Evolutionary conservation across 2,329 filamentous ascomycete genomes (phyloP).

Genomic region (Penicillium sp.): DNA sequence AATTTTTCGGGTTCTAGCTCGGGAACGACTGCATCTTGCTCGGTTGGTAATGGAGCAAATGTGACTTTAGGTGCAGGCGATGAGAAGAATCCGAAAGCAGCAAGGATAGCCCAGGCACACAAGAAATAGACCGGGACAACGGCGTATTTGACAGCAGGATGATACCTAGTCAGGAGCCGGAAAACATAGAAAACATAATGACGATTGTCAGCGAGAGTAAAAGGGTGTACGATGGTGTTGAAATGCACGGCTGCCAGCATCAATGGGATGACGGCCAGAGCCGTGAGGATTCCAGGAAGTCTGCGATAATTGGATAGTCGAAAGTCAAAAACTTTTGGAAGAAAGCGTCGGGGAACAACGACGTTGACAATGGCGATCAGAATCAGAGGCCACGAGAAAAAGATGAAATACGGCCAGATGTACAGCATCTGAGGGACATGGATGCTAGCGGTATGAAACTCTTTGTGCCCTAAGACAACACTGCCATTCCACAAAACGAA

Average conservation of each 20-base stretch:
- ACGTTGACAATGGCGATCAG: conserved; percentile 50
- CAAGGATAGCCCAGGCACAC: conserved; percentile 66
- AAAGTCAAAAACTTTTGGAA: conserved; percentile 33
- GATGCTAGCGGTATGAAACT: conserved; percentile 84
- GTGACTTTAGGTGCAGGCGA: conserved; percentile 9
- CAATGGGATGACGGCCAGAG: conserved; percentile 32
- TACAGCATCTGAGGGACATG: conserved; percentile 93
- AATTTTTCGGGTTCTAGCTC: conserved; percentile 16
- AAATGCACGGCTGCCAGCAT: conserved; percentile 58
- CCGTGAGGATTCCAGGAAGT: conserved; percentile 38
- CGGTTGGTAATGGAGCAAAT: neutral
- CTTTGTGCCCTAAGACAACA: conserved; percentile 91
- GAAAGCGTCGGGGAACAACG: conserved; percentile 28
- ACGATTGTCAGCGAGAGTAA: conserved; percentile 91
- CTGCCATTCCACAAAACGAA: conserved; percentile 87
- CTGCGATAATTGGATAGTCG: conserved; percentile 29
- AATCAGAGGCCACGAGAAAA: conserved; percentile 82
- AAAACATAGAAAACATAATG: conserved; percentile 99
- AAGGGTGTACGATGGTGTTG: conserved; percentile 94
- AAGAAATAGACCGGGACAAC: conserved; percentile 67
- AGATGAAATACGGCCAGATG: conserved; percentile 82
- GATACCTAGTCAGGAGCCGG: conserved; percentile 69
- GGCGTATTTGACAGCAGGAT: conserved; percentile 61
- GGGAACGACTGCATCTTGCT: conserved; percentile 18
- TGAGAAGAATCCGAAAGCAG: conserved; percentile 51